These are phyloP conservation scores for Pestalotiopsis sp. DNA, from an alignment of 2,329 filamentous ascomycete species.

Conservation along the genomic window DNA sequence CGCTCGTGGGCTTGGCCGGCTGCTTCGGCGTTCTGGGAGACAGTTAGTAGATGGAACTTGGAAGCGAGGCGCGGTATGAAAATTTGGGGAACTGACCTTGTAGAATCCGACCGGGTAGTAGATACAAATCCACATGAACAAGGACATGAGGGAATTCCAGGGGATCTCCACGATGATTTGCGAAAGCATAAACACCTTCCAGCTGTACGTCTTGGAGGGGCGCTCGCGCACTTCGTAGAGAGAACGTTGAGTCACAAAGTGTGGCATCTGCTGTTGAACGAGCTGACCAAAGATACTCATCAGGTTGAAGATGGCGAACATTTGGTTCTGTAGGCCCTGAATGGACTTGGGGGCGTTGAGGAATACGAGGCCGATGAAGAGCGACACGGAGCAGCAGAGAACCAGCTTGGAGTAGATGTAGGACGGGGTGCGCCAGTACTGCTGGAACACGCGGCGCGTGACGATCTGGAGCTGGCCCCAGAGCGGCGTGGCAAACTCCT, in stretches of 20 bases:
- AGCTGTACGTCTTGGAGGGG: conserved; percentile 82
- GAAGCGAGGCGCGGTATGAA: no score
- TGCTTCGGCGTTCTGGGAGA: conserved; percentile 60
- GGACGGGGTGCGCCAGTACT: conserved; percentile 87
- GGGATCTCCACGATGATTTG: conserved; percentile 85
- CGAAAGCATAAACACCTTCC: conserved; percentile 83
- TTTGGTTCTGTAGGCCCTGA: conserved; percentile 82
- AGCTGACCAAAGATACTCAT: conserved; percentile 81
- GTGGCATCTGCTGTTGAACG: conserved; percentile 81
- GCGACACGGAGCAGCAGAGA: conserved; percentile 65
- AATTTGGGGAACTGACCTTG: conserved; percentile 16
- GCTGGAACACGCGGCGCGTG: conserved; percentile 77
- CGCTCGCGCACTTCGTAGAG: conserved; percentile 86
- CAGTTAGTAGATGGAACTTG: background rate
- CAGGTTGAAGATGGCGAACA: conserved; percentile 86
- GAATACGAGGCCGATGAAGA: conserved; percentile 86
- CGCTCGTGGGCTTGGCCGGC: conserved; percentile 67
- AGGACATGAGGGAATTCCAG: conserved; percentile 77
- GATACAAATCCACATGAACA: conserved; percentile 79
- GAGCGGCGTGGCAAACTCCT: conserved; percentile 83
- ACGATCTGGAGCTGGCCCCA: conserved; percentile 68
- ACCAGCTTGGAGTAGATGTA: conserved; percentile 85
- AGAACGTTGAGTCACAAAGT: conserved; percentile 80
- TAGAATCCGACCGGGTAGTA: conserved; percentile 86
- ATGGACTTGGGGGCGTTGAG: conserved; percentile 71